Conservation (phyloP, 1,284 basidiomycete species). For the Ganoderma leucocontextum region DNA sequence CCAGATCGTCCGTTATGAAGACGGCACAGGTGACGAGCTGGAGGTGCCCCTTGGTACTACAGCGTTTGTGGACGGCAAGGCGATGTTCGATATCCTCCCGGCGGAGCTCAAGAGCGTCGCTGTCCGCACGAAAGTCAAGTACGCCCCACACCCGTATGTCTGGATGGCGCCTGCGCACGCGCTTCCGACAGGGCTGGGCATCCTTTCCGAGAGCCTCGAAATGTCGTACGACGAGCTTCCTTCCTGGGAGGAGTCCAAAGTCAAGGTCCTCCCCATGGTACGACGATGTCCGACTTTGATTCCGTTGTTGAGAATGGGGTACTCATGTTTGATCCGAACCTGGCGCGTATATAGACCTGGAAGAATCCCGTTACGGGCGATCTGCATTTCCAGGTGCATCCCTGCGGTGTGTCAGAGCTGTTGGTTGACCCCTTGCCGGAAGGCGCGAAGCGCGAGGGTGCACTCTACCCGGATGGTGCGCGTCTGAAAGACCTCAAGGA, state of each 20-base stretch:
- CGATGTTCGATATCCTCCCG: conserved; percentile 87
- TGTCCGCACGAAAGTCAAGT: conserved; percentile 75
- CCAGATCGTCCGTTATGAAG: conserved; percentile 85
- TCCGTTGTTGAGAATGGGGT: not conserved
- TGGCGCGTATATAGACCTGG: conserved; percentile 62
- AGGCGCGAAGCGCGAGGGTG: conserved; percentile 55
- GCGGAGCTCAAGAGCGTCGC: conserved; percentile 82
- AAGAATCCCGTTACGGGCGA: conserved; percentile 84
- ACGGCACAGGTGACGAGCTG: conserved; percentile 87
- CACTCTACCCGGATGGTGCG: conserved; percentile 80
- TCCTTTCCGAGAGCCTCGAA: conserved; percentile 81
- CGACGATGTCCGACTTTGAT: conserved; percentile 37
- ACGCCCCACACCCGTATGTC: conserved; percentile 83
- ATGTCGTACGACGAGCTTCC: conserved; percentile 72
- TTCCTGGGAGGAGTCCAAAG: conserved; percentile 73
- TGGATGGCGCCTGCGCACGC: conserved; percentile 86
- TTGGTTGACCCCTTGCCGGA: conserved; percentile 70
- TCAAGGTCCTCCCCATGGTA: conserved; percentile 77
- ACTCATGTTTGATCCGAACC: not conserved
- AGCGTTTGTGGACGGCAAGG: conserved; percentile 82
- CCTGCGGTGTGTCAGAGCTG: conserved; percentile 66
- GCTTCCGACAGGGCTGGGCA: conserved; percentile 78
- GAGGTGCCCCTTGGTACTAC: conserved; percentile 88
- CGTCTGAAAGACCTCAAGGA: conserved; percentile 73
- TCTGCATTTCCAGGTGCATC: conserved; percentile 83